phyloP scores from a whole-genome alignment of 805 yeast genomes.

The Kuraishia floccosa region DNA sequence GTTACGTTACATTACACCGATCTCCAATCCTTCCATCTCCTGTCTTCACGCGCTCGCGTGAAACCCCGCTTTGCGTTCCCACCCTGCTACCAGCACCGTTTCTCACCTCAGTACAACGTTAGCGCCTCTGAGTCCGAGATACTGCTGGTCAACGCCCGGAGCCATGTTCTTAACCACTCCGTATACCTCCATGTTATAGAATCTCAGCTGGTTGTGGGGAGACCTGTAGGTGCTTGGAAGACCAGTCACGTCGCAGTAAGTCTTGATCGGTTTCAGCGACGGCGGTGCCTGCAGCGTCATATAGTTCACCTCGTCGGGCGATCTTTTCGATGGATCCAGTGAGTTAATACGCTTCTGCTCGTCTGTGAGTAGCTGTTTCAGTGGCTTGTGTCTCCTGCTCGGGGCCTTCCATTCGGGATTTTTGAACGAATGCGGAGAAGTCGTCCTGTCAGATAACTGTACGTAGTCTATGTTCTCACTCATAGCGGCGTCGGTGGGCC shows the following conservation, averaged over 20 bases:
- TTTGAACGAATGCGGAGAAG: conserved; percentile 46
- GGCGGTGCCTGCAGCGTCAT: conserved; percentile 79
- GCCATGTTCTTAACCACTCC: conserved; percentile 69
- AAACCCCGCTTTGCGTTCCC: too few species aligned
- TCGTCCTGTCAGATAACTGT: conserved; percentile 23
- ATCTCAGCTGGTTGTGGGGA: conserved; percentile 67
- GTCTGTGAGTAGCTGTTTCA: conserved; percentile 63
- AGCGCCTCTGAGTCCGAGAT: conserved; percentile 77
- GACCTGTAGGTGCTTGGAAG: conserved; percentile 65
- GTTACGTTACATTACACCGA: too few species aligned
- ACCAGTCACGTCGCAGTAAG: conserved; percentile 92
- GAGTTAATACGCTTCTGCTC: conserved; percentile 57
- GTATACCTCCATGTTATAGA: conserved; percentile 74
- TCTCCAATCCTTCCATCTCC: too few species aligned
- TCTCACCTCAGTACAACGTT: conserved; percentile 67
- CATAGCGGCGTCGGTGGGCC: too few species aligned
- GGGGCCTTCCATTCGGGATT: conserved; percentile 38
- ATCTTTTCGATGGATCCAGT: conserved; percentile 20
- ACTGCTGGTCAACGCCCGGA: conserved; percentile 90
- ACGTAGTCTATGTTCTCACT: background rate
- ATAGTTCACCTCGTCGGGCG: conserved; percentile 44
- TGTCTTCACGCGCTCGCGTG: too few species aligned
- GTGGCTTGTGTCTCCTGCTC: conserved; percentile 58
- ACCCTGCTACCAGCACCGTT: too few species aligned
- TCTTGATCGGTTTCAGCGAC: conserved; percentile 65